Base-by-base conservation (phyloP, 2,329 filamentous ascomycete species). In the Thermomyces lanuginosus region DNA sequence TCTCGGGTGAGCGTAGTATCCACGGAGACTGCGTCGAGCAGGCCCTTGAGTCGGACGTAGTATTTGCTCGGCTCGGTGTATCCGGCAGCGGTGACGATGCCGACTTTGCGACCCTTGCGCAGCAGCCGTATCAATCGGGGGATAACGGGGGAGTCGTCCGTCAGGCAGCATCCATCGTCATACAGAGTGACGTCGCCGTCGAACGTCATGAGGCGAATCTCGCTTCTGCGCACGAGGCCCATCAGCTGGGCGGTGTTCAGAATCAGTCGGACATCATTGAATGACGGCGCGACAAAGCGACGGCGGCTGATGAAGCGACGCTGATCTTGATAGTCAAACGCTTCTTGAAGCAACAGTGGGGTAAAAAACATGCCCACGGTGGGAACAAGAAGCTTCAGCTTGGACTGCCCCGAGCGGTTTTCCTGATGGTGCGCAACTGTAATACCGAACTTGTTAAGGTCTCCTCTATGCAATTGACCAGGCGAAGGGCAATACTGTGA, bases 121-220 rank as follows among this genome's bases (percentile, higher is more conserved):
- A 98, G 68, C 9, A 98, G 71, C 34, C 74, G 72, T 29, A 73
- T 43, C 24, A 75, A 67, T 6, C 69, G 64, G 3, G 58, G 58
- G 28, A 95, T 83, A 9, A 92, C 72, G 0, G 82, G 78, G 48
- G 79, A 92, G 9, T 69, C 63, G 0, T 73, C 62, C 29, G 75
- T 72, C 6, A 98, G 63, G 36, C 72, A 80, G 42, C 82, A 66
- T 8, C 89, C 89, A 45, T 98, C 79, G 31, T 83, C 78, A 50
- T 98, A 98, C 12, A 98, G 65, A 1, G 89, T 98, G 26, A 98
- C 83, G 54, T 98, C 89, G 53, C 89, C 89, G 52, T 98, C 89
- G 48, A 98, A 98, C 0, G 89, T 98, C 28, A 92, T 76, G 3
- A 98, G 16, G 40, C 89, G 73, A 6, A 93, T 64, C 4, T 71